Base-by-base conservation (phyloP, 768 basidiomycete genomes). In the Tubosaeta brunneosetosa region DNA sequence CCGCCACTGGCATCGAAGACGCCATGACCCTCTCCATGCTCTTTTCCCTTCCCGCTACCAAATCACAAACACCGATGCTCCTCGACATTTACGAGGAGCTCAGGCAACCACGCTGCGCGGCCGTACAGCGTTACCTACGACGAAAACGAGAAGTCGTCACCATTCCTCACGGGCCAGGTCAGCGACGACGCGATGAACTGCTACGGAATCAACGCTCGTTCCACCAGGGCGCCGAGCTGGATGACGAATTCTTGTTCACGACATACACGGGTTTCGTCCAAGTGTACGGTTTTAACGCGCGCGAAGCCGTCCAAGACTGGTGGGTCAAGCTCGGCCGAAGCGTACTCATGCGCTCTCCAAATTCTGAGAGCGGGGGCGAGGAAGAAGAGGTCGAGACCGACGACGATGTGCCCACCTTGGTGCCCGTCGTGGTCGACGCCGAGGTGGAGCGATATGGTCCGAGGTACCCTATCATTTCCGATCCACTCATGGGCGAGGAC, bases 301-400 rank as follows among this genome's bases (percentile, higher is more conserved):
- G 66, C 19, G 81, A 85, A 52, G 72, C 71, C 41, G 82, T 78
- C 22, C 79, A 81, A 50, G 80, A 83, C 62, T 85, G 81, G 81
- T 85, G 81, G 81, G 75, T 76, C 3, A 78, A 74, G 40, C 80
- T 75, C 77, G 80, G 80, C 2, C 55, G 40, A 7, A 53, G 53
- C n/a, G 47, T 58, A 50, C 46, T 42, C 14, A 26, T 17, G 31
- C 50, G 44, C 9, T 8, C 27, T 8, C 4, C 8, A 8, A 8
- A 8, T 4, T 50, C 32, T 8, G 48, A 52, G 26, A n/a, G 22
- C 14, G 17, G 47, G 4, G 13, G 10, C 10, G 38, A 33, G 1
- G 43, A 44, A 2, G 47, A 45, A 2, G 47, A 38, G 4, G 44
- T 38, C 2, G 31, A 38, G 5, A 16, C 14, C n/a, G 22, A 47